Conservation (phyloP, 768 basidiomycete species). For the Mycena leptocephala region DNA sequence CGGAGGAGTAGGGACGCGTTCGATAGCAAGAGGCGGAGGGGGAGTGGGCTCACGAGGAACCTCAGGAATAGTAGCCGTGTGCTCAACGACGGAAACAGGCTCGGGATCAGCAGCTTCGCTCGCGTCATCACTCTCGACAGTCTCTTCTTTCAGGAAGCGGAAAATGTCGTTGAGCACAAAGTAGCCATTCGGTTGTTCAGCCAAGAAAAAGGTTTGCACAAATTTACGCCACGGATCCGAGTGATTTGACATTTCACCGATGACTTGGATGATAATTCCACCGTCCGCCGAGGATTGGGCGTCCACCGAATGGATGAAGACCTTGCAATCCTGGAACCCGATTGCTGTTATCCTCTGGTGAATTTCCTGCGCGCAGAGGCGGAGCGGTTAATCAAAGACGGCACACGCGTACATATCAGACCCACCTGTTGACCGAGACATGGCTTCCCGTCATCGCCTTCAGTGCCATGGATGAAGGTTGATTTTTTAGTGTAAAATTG, state of each 20-base stretch:
- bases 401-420: slow-evolving; percentile 35
- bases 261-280: slow-evolving; percentile 99
- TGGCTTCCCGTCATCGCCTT: slow-evolving; percentile 93
- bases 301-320: slow-evolving; percentile 99
- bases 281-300: slow-evolving; percentile 95
- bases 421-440: slow-evolving; percentile 95
- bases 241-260: slow-evolving; percentile 98
- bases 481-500: slow-evolving; percentile 99
- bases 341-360: slow-evolving; percentile 96
- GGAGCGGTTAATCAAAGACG: slow-evolving; percentile 17
- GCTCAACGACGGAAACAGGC: slow-evolving; percentile 48
- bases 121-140: slow-evolving; percentile 84
- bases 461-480: slow-evolving; percentile 96
- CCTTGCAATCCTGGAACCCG: slow-evolving; percentile 97
- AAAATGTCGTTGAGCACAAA: slow-evolving; percentile 99
- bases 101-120: slow-evolving; percentile 59
- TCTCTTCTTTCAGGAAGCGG: slow-evolving; percentile 98
- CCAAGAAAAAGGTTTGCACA: slow-evolving; percentile 99
- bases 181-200: slow-evolving; percentile 98
- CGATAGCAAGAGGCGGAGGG: slow-evolving; percentile 56
- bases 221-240: slow-evolving; percentile 97
- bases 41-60: slow-evolving; percentile 58
- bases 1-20: slow-evolving; percentile 46
- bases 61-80: slow-evolving; percentile 49
- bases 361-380: slow-evolving; percentile 81